These are phyloP conservation scores for Porphyrellus cyaneotinctus DNA, from an alignment of 768 basidiomycete genomes.

Conservation along the genomic window DNA sequence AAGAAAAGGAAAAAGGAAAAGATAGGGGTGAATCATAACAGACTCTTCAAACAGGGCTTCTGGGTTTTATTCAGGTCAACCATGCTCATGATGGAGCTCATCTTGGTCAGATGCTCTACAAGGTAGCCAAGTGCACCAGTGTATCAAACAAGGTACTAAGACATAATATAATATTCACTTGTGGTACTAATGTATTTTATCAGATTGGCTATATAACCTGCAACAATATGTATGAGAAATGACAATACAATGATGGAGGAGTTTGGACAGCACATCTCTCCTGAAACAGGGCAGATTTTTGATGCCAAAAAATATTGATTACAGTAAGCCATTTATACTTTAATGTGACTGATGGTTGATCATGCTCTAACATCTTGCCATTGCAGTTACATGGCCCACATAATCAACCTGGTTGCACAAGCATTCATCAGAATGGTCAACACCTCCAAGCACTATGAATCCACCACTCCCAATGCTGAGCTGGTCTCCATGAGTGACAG, in stretches of 20 bases:
- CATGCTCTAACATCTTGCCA: too few species aligned
- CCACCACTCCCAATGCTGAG: background rate
- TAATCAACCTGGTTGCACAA: slow-evolving; percentile 1
- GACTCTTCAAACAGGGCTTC: background rate
- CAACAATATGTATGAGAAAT: slow-evolving; percentile 26
- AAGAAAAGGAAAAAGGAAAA: too few species aligned
- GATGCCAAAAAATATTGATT: background rate
- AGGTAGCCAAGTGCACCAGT: too few species aligned
- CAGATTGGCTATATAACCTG: background rate
- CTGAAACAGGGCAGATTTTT: background rate
- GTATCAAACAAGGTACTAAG: background rate
- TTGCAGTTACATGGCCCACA: background rate
- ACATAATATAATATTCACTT: too few species aligned
- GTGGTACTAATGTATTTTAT: too few species aligned
- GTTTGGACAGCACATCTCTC: too few species aligned
- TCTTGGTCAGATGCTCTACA: background rate
- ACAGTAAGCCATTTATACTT: too few species aligned
- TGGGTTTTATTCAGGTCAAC: background rate
- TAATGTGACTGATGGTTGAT: too few species aligned
- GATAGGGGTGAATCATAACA: too few species aligned
- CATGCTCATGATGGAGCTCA: background rate
- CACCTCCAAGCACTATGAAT: background rate
- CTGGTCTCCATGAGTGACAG: background rate
- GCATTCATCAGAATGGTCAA: background rate
- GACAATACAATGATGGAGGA: slow-evolving; percentile 36